Evolutionary conservation across 2,329 filamentous ascomycete species (phyloP).

Genomic region (Pezicula carpinea): DNA sequence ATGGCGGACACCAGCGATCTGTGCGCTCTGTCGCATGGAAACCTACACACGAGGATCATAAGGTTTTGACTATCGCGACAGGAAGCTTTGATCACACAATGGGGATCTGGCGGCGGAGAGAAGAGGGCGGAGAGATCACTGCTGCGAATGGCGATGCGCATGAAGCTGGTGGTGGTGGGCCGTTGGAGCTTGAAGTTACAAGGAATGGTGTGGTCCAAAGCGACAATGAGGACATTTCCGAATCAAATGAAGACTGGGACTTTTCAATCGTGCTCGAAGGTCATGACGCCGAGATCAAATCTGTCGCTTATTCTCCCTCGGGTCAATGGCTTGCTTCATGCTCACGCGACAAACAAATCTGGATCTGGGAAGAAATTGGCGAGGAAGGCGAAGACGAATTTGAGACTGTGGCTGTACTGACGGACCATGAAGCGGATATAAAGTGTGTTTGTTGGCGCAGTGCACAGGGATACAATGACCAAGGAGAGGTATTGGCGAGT

Average conservation of each 20-base stretch:
- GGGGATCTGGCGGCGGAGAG: constrained; percentile 71
- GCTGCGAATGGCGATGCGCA: constrained; percentile 14
- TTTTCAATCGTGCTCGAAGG: constrained; percentile 91
- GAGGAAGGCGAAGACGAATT: constrained; percentile 84
- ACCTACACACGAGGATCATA: constrained; percentile 54
- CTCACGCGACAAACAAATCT: constrained; percentile 87
- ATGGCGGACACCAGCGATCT: constrained; percentile 85
- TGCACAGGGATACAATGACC: constrained; percentile 44
- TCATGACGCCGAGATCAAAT: constrained; percentile 91
- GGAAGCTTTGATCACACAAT: constrained; percentile 93
- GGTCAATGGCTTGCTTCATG: constrained; percentile 84
- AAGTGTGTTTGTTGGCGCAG: constrained; percentile 94
- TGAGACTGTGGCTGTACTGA: constrained; percentile 91
- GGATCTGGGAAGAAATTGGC: constrained; percentile 95
- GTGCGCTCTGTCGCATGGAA: constrained; percentile 89
- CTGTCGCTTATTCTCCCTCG: constrained; percentile 67
- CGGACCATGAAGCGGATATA: constrained; percentile 92
- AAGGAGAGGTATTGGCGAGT: constrained; percentile 73
- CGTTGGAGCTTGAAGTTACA: constrained; percentile 40
- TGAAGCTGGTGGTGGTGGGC: constrained; percentile 14
- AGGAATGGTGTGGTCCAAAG: constrained; percentile 18
- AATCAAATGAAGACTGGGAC: constrained; percentile 75
- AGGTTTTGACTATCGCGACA: constrained; percentile 76
- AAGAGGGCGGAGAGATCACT: constrained; percentile 31
- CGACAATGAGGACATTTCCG: constrained; percentile 37